Evolutionary conservation across 2,329 filamentous ascomycete genomes (phyloP).

Genomic region (Pestalotiopsis sp.): DNA sequence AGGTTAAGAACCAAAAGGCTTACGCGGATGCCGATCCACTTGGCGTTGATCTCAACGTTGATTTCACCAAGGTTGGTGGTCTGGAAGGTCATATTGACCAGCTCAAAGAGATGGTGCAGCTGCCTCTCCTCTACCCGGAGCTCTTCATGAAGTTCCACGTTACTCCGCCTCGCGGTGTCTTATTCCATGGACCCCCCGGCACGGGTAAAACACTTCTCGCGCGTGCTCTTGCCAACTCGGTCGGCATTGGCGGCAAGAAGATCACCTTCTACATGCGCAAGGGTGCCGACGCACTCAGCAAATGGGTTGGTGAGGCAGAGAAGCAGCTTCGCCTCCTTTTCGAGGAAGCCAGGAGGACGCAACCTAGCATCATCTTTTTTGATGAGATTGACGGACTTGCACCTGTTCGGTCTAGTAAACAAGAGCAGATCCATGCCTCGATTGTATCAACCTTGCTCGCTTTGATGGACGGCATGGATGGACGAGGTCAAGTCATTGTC

Average conservation of each 20-base stretch:
- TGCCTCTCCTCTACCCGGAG: slow-evolving; percentile 92
- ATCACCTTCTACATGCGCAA: slow-evolving; percentile 99
- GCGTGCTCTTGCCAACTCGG: slow-evolving; percentile 86
- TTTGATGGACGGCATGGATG: slow-evolving; percentile 97
- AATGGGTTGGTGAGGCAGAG: slow-evolving; percentile 98
- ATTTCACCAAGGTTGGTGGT: slow-evolving; percentile 92
- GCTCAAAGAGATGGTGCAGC: slow-evolving; percentile 96
- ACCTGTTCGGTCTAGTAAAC: slow-evolving; percentile 94
- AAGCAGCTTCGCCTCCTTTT: slow-evolving; percentile 92
- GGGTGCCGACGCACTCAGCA: slow-evolving; percentile 94
- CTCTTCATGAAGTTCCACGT: slow-evolving; percentile 91
- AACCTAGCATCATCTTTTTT: slow-evolving; percentile 99
- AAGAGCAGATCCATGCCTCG: slow-evolving; percentile 97
- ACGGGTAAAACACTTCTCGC: slow-evolving; percentile 98
- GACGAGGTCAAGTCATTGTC: slow-evolving; percentile 96
- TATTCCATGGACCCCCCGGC: slow-evolving; percentile 96
- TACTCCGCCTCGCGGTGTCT: slow-evolving; percentile 88
- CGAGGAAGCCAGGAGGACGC: slow-evolving; percentile 91
- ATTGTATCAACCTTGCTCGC: slow-evolving; percentile 95
- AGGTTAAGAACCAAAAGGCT: slow-evolving; percentile 89
- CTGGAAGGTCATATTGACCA: slow-evolving; percentile 93
- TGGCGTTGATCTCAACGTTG: slow-evolving; percentile 88
- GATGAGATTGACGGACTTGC: slow-evolving; percentile 98
- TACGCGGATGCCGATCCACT: slow-evolving; percentile 93
- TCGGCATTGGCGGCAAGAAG: slow-evolving; percentile 86